Conservation (phyloP, 108 stramenopile species). For the Heterococcus sp. region DNA sequence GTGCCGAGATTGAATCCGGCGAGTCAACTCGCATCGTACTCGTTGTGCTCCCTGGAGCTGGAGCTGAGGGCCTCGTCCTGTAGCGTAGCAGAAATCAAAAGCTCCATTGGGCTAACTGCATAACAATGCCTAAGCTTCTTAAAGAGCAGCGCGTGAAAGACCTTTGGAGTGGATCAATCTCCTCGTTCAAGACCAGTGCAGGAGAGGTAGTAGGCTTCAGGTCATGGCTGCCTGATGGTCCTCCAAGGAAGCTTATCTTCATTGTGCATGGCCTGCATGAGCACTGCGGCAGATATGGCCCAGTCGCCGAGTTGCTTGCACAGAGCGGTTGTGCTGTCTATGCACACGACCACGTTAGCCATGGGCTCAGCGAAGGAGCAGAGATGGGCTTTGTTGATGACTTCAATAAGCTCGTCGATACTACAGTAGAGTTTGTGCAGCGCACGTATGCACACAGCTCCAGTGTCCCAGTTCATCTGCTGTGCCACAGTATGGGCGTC, state of each 20-base stretch:
- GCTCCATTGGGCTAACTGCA: too few relatives aligned
- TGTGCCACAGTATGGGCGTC: conserved; percentile 32
- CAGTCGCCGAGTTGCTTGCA: conserved; percentile 22
- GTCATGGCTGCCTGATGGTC: not conserved
- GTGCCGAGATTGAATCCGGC: too few relatives aligned
- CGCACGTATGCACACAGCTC: not conserved
- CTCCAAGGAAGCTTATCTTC: not conserved
- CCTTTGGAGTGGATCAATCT: not conserved
- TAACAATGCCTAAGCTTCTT: too few relatives aligned
- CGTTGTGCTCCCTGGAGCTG: too few relatives aligned
- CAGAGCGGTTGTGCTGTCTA: conserved; percentile 19
- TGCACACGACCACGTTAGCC: conserved; percentile 33
- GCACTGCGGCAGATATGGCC: conserved; percentile 25
- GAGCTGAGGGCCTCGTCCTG: too few relatives aligned
- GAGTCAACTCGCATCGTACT: too few relatives aligned
- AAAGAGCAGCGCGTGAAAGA: too few relatives aligned
- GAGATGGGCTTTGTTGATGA: conserved; percentile 9
- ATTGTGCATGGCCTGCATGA: conserved; percentile 34
- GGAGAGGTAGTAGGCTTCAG: not conserved
- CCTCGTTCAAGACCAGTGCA: not conserved
- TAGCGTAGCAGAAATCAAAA: too few relatives aligned
- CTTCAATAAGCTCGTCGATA: conserved; percentile 16
- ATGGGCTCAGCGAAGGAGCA: conserved; percentile 13
- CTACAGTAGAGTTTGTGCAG: conserved; percentile 18
- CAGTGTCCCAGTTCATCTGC: conserved; percentile 8